Evolutionary conservation across 2,329 filamentous ascomycete genomes (phyloP).

Genomic region (Penicillium capsulatum): DNA sequence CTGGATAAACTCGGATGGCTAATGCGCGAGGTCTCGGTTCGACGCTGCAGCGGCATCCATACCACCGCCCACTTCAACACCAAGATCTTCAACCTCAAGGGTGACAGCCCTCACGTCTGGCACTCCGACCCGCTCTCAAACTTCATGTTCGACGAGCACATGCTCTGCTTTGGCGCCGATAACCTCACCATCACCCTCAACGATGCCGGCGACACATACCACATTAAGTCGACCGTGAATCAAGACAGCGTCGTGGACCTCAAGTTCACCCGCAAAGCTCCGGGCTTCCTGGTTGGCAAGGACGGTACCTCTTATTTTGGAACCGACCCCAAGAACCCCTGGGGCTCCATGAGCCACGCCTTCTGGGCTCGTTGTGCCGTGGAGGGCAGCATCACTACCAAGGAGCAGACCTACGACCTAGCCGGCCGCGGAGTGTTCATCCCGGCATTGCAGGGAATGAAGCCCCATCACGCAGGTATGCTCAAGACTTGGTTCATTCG

Average conservation of each 20-base stretch:
- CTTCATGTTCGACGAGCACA: conserved; percentile 78
- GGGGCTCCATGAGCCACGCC: conserved; percentile 85
- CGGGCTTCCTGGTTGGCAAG: conserved; percentile 79
- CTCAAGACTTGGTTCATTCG: conserved; percentile 1
- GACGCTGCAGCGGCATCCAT: conserved; percentile 66
- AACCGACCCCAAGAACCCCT: conserved; percentile 78
- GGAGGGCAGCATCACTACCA: conserved; percentile 79
- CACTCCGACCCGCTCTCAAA: conserved; percentile 74
- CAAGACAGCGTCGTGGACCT: conserved; percentile 77
- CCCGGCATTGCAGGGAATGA: conserved; percentile 94
- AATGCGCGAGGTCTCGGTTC: not conserved
- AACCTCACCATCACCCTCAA: conserved; percentile 81
- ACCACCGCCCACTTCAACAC: conserved; percentile 90
- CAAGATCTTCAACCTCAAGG: conserved; percentile 80
- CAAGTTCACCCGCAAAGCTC: conserved; percentile 69
- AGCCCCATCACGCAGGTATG: conserved; percentile 87
- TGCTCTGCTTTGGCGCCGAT: conserved; percentile 78
- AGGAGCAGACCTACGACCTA: conserved; percentile 75
- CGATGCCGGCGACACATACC: conserved; percentile 75
- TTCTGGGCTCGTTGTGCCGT: conserved; percentile 89
- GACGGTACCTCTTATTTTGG: conserved; percentile 82
- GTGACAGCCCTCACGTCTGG: conserved; percentile 73
- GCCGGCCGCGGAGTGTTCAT: conserved; percentile 74
- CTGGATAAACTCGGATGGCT: too few species aligned
- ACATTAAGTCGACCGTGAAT: conserved; percentile 86